phyloP scores from a whole-genome alignment of 2,329 filamentous ascomycete genomes.

The Gnomoniopsis sp. region DNA sequence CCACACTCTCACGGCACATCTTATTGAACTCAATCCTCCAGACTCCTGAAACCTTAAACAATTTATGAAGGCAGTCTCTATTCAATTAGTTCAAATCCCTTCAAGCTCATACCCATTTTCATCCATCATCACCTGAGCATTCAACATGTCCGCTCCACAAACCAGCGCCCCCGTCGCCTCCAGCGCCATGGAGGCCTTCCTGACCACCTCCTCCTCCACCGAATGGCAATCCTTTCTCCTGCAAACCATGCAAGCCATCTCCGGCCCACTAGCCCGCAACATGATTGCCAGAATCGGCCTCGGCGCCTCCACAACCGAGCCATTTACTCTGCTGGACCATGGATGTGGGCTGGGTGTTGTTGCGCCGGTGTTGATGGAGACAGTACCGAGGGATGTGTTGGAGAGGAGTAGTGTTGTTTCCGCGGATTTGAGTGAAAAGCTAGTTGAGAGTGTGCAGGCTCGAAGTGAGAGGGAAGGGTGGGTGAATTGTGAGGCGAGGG shows the following conservation, averaged over 20 bases:
- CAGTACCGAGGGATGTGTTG: conserved; percentile 35
- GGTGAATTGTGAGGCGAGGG: conserved; percentile 39
- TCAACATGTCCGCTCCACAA: background rate
- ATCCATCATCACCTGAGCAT: background rate
- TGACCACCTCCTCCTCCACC: background rate
- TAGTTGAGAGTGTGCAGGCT: conserved; percentile 38
- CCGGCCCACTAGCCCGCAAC: conserved; percentile 20
- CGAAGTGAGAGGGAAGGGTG: conserved; percentile 40
- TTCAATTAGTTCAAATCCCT: too few species aligned
- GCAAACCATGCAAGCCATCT: conserved; percentile 18
- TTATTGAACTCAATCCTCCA: too few species aligned
- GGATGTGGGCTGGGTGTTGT: conserved; percentile 52
- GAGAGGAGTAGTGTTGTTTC: conserved; percentile 44
- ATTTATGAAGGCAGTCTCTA: too few species aligned
- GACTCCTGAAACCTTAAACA: too few species aligned
- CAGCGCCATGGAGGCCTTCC: conserved; percentile 9
- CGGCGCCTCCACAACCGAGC: conserved; percentile 21
- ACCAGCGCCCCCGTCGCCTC: background rate
- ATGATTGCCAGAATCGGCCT: conserved; percentile 31
- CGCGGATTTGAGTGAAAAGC: conserved; percentile 41
- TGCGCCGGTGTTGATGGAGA: conserved; percentile 39
- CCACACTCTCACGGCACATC: too few species aligned
- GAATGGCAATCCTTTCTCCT: conserved; percentile 13
- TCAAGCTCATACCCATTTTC: too few species aligned
- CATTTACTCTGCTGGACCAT: conserved; percentile 45